Base-by-base conservation (phyloP, 73 alveolate genomes). In the Tetrahymena malaccensis region DNA sequence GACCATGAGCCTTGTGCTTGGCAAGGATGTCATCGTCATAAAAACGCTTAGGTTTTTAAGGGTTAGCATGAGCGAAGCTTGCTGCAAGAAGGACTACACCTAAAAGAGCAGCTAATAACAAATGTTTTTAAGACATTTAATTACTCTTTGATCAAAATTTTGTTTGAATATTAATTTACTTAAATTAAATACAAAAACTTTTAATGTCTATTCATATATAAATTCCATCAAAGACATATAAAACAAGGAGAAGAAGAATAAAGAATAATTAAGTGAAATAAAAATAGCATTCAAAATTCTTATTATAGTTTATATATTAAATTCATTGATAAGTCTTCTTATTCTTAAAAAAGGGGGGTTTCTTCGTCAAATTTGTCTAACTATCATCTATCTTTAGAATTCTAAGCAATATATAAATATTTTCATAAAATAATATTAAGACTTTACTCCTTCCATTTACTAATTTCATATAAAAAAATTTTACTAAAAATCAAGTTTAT, bases 1-100 rank as follows among this genome's bases (percentile, higher is more conserved):
- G 57, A 93, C 94, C 95, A 93, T 95, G 97, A 70, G 89, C 89
- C 89, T 70, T 70, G 12, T 70, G 89, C 89, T 70, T 70, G 34
- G 89, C 35, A 31, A 70, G 89, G 89, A 70, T 70, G 37, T 70
- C 89, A 33, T 70, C 89, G 17, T 70, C 89, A 31, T 70, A 70
- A 21, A 70, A 70, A 70, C 89, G 89, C 43, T 70, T 70, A 27
- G 89, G 89, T 70, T 40, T 70, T 25, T 70, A 43, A 11, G 37
- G 37, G 25, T 70, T 70, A 70, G 89, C 89, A 3, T 7, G 0
- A 12, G 31, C 89, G 31, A 70, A 70, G 37, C 40, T 31, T 11
- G 89, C 17, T n/a, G 89, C 89, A 27, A 70, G 37, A 31, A 70
- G 89, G 37, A 70, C n/a, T 27, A 31, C 89, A 3, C 89, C 89